Percentiles rank a stretch among this genome's conserved stretches.
These are phyloP conservation scores for Colletotrichum sp. DNA, from an alignment of 2,329 filamentous ascomycete genomes.

Conservation along the genomic window DNA sequence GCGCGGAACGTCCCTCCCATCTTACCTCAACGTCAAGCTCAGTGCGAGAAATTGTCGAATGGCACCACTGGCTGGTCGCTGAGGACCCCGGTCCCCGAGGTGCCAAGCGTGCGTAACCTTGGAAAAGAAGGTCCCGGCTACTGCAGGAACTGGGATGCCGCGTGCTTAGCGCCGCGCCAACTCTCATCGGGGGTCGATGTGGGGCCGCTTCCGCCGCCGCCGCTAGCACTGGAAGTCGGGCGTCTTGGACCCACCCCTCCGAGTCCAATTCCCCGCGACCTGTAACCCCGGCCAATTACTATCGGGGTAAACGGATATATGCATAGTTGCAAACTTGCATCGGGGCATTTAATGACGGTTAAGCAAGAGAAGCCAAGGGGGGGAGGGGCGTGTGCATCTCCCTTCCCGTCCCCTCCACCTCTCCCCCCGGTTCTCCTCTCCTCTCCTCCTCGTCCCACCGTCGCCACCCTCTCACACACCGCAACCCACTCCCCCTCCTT, in stretches of 20 bases:
- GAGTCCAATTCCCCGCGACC: background rate
- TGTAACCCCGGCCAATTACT: background rate
- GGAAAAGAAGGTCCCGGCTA: constrained; percentile 9
- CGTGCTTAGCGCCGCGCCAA: constrained; percentile 5
- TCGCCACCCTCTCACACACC: background rate
- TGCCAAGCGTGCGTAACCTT: constrained; percentile 15
- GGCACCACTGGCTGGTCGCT: background rate
- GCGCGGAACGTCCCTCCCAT: background rate
- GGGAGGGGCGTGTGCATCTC: background rate
- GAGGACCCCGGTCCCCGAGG: background rate
- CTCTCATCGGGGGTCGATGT: background rate
- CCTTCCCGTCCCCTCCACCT: background rate
- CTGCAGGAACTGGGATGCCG: constrained; percentile 21
- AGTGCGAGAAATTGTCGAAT: background rate
- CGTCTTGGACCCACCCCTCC: background rate
- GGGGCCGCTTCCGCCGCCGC: constrained; percentile 9
- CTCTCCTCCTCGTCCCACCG: background rate
- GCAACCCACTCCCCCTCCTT: background rate
- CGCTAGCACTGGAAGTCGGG: background rate
- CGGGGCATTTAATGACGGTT: background rate
- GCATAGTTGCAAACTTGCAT: background rate
- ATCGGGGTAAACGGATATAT: background rate
- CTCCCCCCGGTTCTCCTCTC: background rate
- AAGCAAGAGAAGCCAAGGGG: background rate
- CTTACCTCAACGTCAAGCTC: background rate